A percentile compares a stretch with the other conserved stretches of the same genome.
Conservation (phyloP, 768 basidiomycete genomes). For the Russula lepida region DNA sequence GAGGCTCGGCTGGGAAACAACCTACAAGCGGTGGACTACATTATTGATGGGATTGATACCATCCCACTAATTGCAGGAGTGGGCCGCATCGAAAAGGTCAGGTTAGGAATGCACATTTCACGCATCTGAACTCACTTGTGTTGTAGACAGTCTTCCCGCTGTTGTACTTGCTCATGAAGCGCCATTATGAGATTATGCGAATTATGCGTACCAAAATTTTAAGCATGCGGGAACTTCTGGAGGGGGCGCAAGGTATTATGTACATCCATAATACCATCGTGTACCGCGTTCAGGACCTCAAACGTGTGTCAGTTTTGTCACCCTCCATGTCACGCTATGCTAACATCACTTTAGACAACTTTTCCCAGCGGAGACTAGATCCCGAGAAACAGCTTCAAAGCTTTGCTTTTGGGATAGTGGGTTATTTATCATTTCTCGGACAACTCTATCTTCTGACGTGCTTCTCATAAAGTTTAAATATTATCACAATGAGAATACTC, state of each 20-base stretch:
- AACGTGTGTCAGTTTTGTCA: background rate
- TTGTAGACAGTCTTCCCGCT: slow-evolving; percentile 14
- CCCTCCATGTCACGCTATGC: too few species aligned
- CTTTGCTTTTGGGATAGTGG: slow-evolving; percentile 22
- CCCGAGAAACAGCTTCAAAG: slow-evolving; percentile 17
- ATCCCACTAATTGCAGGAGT: slow-evolving; percentile 24
- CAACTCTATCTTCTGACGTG: background rate
- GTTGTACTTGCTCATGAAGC: slow-evolving; percentile 15
- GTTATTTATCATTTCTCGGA: background rate
- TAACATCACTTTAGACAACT: slow-evolving; percentile 14
- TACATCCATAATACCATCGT: background rate
- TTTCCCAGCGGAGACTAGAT: slow-evolving; percentile 20
- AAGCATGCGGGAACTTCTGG: background rate
- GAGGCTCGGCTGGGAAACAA: slow-evolving; percentile 24
- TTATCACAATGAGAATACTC: background rate
- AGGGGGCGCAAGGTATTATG: background rate
- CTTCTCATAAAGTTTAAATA: slow-evolving; percentile 4
- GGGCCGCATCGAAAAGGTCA: slow-evolving; percentile 27
- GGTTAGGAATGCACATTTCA: background rate
- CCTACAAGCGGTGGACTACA: slow-evolving; percentile 23
- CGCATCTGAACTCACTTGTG: background rate
- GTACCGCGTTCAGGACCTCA: background rate
- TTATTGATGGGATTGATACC: slow-evolving; percentile 26
- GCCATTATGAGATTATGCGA: slow-evolving; percentile 20
- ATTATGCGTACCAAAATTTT: background rate